Evolutionary conservation across 805 yeast genomes (phyloP).

Genomic region (Priceomyces medius): DNA sequence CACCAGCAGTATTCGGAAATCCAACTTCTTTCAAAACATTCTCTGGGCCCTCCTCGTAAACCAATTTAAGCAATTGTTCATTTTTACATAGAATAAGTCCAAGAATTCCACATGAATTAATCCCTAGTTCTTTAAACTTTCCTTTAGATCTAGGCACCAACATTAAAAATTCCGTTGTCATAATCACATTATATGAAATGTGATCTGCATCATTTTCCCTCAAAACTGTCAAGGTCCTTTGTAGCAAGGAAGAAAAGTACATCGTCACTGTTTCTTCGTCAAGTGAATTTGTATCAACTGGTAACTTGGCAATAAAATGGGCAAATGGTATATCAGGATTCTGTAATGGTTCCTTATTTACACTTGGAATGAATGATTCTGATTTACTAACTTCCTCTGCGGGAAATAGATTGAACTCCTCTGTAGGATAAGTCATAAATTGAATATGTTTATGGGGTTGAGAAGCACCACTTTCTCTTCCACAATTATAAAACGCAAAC

Average conservation of each 20-base stretch:
- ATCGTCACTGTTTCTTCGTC: slow-evolving; percentile 61
- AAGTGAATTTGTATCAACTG: slow-evolving; percentile 31
- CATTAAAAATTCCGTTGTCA: slow-evolving; percentile 83
- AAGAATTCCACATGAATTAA: slow-evolving; percentile 77
- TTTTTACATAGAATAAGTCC: slow-evolving; percentile 79
- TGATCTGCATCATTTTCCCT: slow-evolving; percentile 48
- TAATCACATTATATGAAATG: slow-evolving; percentile 74
- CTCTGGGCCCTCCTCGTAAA: slow-evolving; percentile 47
- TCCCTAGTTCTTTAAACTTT: slow-evolving; percentile 50
- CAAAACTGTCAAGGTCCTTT: slow-evolving; percentile 65
- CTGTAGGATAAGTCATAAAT: slow-evolving; percentile 66
- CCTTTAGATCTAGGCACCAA: slow-evolving; percentile 76
- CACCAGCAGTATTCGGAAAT: slow-evolving; percentile 58
- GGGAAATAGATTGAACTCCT: slow-evolving; percentile 56
- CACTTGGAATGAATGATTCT: slow-evolving; percentile 54
- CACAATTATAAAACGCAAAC: slow-evolving; percentile 87
- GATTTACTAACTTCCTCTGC: slow-evolving; percentile 43
- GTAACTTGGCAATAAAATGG: slow-evolving; percentile 73
- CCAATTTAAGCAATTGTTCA: slow-evolving; percentile 49
- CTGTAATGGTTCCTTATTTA: slow-evolving; percentile 57
- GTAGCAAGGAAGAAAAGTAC: slow-evolving; percentile 69
- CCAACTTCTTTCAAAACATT: slow-evolving; percentile 65
- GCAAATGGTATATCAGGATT: slow-evolving; percentile 69
- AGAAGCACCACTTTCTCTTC: slow-evolving; percentile 89
- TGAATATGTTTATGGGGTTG: slow-evolving; percentile 93